These are phyloP conservation scores for Ganoderma boninense DNA, from an alignment of 1,284 basidiomycete species.

Conservation along the genomic window DNA sequence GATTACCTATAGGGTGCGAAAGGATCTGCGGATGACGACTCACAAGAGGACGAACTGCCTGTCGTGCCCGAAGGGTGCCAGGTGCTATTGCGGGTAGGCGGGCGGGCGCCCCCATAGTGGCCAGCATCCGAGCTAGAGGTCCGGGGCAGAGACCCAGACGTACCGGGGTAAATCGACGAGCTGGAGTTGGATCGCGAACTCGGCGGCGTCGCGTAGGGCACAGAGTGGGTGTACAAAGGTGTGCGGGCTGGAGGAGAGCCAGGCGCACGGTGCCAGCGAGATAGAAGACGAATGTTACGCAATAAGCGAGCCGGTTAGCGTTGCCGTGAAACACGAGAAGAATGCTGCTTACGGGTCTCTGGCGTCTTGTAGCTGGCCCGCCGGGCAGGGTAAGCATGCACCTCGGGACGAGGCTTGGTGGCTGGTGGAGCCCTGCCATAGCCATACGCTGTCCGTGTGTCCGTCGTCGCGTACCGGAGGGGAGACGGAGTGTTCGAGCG, in stretches of 20 bases:
- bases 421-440: constrained; percentile 37
- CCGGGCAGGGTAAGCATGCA: constrained; percentile 37
- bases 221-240: constrained; percentile 38
- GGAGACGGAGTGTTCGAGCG: constrained; percentile 46
- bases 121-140: constrained; percentile 41
- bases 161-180: constrained; percentile 50
- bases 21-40: constrained; percentile 25
- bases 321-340: constrained; percentile 11
- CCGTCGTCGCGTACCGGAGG: constrained; percentile 44
- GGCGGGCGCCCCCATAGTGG: constrained; percentile 41
- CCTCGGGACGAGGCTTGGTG: constrained; percentile 33
- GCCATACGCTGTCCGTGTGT: constrained; percentile 41
- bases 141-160: constrained; percentile 35
- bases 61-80: constrained; percentile 53
- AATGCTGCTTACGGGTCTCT: constrained; percentile 37
- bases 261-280: constrained; percentile 7
- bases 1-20: constrained; percentile 7
- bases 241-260: constrained; percentile 22
- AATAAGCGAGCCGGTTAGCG: constrained; percentile 11
- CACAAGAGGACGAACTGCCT: constrained; percentile 44
- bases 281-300: not conserved
- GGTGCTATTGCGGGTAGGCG: constrained; percentile 50
- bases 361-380: constrained; percentile 39
- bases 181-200: constrained; percentile 58
- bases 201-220: constrained; percentile 42